Evolutionary conservation across 768 basidiomycete genomes (phyloP).

Genomic region (Tulasnella sp.): DNA sequence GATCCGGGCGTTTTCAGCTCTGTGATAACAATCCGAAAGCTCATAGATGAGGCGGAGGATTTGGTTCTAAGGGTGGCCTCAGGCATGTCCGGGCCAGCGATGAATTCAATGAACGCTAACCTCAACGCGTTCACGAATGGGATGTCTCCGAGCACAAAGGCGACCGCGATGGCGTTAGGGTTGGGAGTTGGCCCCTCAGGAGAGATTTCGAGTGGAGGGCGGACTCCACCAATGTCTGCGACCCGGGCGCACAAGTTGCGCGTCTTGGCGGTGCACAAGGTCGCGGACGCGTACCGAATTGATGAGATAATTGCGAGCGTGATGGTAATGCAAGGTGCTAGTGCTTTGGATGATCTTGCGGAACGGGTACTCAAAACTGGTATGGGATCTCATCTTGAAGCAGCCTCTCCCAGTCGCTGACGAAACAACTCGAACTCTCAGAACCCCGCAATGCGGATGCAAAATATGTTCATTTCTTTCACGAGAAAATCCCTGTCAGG

Average conservation of each 20-base stretch:
- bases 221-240: conserved; percentile 74
- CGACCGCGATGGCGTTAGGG: conserved; percentile 24
- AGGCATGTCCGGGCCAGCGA: conserved; percentile 63
- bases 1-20: conserved; percentile 81
- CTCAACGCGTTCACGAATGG: conserved; percentile 20
- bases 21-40: conserved; percentile 59
- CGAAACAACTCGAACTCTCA: no score
- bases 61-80: conserved; percentile 80
- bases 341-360: conserved; percentile 86
- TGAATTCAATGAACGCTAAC: conserved; percentile 47
- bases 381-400: conserved; percentile 19
- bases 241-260: conserved; percentile 73
- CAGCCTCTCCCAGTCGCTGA: no score
- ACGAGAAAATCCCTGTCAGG: conserved; percentile 91
- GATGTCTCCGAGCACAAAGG: no score
- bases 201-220: conserved; percentile 36
- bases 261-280: conserved; percentile 73
- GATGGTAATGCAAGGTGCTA: conserved; percentile 92
- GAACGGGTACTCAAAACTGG: conserved; percentile 69
- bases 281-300: conserved; percentile 73
- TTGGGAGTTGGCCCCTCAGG: conserved; percentile 20
- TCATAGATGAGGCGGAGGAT: conserved; percentile 85
- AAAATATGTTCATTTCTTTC: conserved; percentile 86
- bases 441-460: conserved; percentile 73
- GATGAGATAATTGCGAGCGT: conserved; percentile 90